These are phyloP conservation scores for Pseudogymnoascus sp. DNA, from an alignment of 2,329 filamentous ascomycete species.

Conservation along the genomic window DNA sequence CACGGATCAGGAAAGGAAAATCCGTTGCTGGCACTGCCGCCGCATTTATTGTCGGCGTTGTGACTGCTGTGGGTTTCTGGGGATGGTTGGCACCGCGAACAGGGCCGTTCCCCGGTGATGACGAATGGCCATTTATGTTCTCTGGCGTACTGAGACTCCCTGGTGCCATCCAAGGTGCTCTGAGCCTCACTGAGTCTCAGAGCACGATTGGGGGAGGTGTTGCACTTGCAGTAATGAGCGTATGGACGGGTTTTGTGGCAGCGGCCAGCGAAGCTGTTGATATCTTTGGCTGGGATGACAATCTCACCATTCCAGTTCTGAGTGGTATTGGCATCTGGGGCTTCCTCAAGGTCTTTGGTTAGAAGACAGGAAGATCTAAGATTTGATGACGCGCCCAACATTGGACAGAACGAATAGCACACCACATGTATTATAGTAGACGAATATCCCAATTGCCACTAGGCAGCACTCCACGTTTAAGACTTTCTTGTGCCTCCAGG, in stretches of 20 bases:
- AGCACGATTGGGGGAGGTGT: constrained; percentile 58
- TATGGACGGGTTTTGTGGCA: constrained; percentile 83
- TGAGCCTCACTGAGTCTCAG: constrained; percentile 53
- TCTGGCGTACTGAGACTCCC: constrained; percentile 68
- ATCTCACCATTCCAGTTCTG: constrained; percentile 88
- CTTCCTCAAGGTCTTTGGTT: constrained; percentile 78
- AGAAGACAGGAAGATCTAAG: constrained; percentile 15
- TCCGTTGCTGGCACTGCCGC: constrained; percentile 82
- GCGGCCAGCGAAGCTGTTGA: constrained; percentile 86
- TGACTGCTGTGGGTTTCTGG: constrained; percentile 80
- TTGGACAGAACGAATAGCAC: neutral
- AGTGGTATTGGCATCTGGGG: constrained; percentile 85
- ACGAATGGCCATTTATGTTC: constrained; percentile 69
- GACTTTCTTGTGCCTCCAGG: constrained; percentile 1
- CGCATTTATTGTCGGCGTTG: constrained; percentile 73
- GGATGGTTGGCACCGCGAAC: constrained; percentile 68
- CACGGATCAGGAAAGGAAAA: constrained; percentile 76
- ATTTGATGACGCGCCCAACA: neutral
- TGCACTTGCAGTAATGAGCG: constrained; percentile 71
- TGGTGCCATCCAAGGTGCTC: constrained; percentile 41
- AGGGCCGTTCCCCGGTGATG: constrained; percentile 60
- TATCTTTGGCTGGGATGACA: constrained; percentile 92
- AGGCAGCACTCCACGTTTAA: constrained; percentile 2
- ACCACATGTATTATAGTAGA: constrained; percentile 9
- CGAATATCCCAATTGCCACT: neutral